These are phyloP conservation scores for Ceratobasidium papillatum DNA, from an alignment of 1,284 basidiomycete genomes.

Conservation along the genomic window DNA sequence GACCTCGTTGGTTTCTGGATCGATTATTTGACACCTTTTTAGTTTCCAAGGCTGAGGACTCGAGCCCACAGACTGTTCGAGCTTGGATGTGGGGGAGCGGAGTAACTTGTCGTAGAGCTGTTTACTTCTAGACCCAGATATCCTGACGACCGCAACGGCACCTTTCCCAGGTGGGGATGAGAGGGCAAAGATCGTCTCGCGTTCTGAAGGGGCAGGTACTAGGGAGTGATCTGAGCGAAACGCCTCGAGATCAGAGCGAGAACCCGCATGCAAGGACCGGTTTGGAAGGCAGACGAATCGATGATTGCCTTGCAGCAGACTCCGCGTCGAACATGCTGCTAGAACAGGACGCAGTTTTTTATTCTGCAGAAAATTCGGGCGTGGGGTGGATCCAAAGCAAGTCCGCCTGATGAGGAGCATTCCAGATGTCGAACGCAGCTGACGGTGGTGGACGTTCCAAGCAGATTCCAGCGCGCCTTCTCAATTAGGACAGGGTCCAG, in stretches of 20 bases:
- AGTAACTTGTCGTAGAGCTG: conserved; percentile 69
- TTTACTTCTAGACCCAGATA: conserved; percentile 77
- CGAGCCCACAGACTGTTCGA: not conserved
- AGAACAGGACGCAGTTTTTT: not conserved
- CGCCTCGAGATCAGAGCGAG: not conserved
- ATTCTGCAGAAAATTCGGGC: not conserved
- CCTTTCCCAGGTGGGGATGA: conserved; percentile 85
- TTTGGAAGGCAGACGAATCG: not conserved
- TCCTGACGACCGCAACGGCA: conserved; percentile 80
- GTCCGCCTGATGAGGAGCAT: not conserved
- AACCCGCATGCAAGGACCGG: not conserved
- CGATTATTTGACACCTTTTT: conserved; percentile 72
- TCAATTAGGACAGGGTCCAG: not conserved
- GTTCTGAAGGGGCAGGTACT: conserved; percentile 45
- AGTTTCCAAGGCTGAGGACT: conserved; percentile 68
- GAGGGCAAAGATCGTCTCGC: conserved; percentile 80
- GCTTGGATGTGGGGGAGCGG: conserved; percentile 42
- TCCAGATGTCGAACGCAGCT: not conserved
- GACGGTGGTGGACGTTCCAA: not conserved
- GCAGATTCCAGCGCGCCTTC: not conserved
- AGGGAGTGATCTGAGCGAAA: conserved; percentile 16
- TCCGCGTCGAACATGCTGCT: not conserved
- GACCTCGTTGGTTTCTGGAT: conserved; percentile 67
- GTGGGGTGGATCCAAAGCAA: not conserved
- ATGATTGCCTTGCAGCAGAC: not conserved